Conservation (phyloP, 2,329 filamentous ascomycete species). For the Tothia fuscella region DNA sequence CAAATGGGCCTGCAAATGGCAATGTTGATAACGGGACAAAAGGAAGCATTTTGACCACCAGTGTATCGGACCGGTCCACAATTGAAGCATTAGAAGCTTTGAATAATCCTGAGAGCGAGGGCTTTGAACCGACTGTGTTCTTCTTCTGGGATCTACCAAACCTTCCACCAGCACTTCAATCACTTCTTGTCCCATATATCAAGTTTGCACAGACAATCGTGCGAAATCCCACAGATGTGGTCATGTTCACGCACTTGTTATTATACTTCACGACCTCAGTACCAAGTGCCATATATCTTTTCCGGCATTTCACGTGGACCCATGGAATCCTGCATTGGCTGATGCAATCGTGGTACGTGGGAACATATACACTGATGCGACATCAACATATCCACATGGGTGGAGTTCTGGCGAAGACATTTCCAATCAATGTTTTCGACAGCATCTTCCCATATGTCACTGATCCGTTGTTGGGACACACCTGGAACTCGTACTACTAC, state of each 20-base stretch:
- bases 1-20: not conserved
- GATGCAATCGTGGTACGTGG: slow-evolving; percentile 57
- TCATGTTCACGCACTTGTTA: slow-evolving; percentile 66
- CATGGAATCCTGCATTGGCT: slow-evolving; percentile 55
- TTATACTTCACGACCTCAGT: slow-evolving; percentile 59
- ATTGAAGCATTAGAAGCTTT: slow-evolving; percentile 35
- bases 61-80: slow-evolving; percentile 21
- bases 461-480: slow-evolving; percentile 70
- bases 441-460: slow-evolving; percentile 57
- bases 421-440: slow-evolving; percentile 42
- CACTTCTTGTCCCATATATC: slow-evolving; percentile 49
- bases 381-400: slow-evolving; percentile 75
- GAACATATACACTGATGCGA: slow-evolving; percentile 68
- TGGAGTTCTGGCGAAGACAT: slow-evolving; percentile 49
- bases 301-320: slow-evolving; percentile 51
- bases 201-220: slow-evolving; percentile 43
- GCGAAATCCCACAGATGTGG: slow-evolving; percentile 57
- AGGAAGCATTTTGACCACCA: slow-evolving; percentile 7
- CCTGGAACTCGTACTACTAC: slow-evolving; percentile 76
- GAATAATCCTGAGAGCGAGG: slow-evolving; percentile 36
- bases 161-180: slow-evolving; percentile 31
- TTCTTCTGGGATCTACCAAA: slow-evolving; percentile 38
- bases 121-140: slow-evolving; percentile 46
- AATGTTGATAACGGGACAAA: slow-evolving; percentile 6
- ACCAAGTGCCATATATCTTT: slow-evolving; percentile 55